Conservation (phyloP, 2,329 filamentous ascomycete genomes). For the Periconia sp. region DNA sequence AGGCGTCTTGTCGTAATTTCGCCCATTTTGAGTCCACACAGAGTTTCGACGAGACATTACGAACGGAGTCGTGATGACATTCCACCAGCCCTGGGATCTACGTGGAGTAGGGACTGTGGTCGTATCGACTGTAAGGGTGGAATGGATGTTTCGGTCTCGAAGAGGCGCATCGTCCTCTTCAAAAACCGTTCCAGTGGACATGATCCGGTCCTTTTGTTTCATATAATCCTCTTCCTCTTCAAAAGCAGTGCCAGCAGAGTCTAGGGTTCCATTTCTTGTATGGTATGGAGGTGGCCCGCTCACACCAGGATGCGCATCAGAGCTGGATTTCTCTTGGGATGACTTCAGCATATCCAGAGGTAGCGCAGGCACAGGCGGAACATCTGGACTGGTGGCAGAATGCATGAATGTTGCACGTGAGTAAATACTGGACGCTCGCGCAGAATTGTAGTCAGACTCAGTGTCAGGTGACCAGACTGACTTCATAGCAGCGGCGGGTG, state of each 20-base stretch:
- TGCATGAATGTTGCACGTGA: constrained; percentile 59
- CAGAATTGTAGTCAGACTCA: constrained; percentile 59
- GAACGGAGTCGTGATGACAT: constrained; percentile 76
- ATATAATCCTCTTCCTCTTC: constrained; percentile 60
- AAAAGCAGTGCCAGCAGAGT: constrained; percentile 47
- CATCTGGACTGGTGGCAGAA: constrained; percentile 39
- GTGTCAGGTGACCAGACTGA: constrained; percentile 65
- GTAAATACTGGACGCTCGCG: constrained; percentile 65
- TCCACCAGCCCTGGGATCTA: constrained; percentile 77
- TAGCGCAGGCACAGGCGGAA: constrained; percentile 59
- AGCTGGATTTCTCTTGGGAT: constrained; percentile 8
- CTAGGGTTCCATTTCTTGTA: constrained; percentile 38
- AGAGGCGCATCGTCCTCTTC: constrained; percentile 67
- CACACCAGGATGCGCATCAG: constrained; percentile 4
- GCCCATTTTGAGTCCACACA: constrained; percentile 39
- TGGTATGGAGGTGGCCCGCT: constrained; percentile 16
- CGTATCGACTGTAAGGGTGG: constrained; percentile 46
- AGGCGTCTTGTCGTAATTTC: constrained; percentile 31
- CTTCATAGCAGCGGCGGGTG: constrained; percentile 57
- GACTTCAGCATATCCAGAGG: constrained; percentile 28
- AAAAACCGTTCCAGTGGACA: constrained; percentile 70
- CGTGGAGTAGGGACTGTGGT: constrained; percentile 58
- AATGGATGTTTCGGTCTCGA: constrained; percentile 27
- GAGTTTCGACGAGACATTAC: constrained; percentile 44
- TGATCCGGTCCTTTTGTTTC: constrained; percentile 48